Percentiles rank a stretch among this genome's conserved stretches.
Evolutionary conservation across 1,284 basidiomycete species (phyloP).

Genomic region (Puccinia hordei): DNA sequence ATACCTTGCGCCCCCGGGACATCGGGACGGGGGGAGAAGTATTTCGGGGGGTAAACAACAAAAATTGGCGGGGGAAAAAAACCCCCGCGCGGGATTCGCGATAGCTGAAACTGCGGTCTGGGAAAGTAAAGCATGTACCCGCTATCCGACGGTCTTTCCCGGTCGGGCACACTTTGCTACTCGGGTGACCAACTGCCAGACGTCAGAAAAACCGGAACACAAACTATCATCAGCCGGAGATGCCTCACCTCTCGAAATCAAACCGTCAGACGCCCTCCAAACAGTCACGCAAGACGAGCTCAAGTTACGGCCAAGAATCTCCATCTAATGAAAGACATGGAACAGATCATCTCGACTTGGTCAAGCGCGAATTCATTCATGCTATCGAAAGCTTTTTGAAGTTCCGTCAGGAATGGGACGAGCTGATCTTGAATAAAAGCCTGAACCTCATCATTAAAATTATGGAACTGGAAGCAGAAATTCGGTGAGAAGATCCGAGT

Average conservation of each 20-base stretch:
- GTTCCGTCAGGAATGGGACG: slow-evolving; percentile 32
- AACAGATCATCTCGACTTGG: not conserved
- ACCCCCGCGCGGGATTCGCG: no score
- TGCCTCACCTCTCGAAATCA: not conserved
- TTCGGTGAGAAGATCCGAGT: not conserved
- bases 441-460: slow-evolving; percentile 23
- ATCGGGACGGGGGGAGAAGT: no score
- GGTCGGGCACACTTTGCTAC: no score
- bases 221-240: not conserved
- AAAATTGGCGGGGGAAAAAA: no score
- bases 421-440: slow-evolving; percentile 13
- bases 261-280: not conserved
- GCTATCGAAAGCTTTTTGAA: slow-evolving; percentile 1
- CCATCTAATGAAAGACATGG: not conserved
- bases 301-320: not conserved
- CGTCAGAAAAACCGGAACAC: no score
- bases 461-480: slow-evolving; percentile 33
- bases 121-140: no score
- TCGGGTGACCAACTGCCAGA: no score
- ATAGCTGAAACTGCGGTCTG: no score
- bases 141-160: no score
- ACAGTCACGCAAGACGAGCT: not conserved
- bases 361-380: not conserved
- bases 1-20: no score
- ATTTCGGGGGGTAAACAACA: no score